Base-by-base conservation (phyloP, 139 green algal species). In the Chlorella sp. region DNA sequence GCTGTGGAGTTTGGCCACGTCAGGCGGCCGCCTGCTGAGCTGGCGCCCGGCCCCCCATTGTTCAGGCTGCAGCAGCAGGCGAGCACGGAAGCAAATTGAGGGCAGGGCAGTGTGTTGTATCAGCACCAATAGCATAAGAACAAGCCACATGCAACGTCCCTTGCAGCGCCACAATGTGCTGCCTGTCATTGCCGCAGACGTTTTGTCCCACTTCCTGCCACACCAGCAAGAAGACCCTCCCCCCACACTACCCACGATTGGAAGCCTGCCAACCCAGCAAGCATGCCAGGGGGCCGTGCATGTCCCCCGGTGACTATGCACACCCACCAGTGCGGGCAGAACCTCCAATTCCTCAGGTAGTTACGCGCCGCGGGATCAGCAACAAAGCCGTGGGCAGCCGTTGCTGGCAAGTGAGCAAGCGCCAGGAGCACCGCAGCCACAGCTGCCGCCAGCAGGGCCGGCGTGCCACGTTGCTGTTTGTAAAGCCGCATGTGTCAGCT, bases 291-390 rank as follows among this genome's bases (percentile, higher is more conserved):
- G 32, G 21, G 32, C 71, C 14, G 71, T 34, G 71, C 71, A 78
- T 57, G 7, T 57, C 9, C 9, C 9, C 48, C 48, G 9, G 48
- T 57, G 48, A 73, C 19, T 7, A 30, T 30, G 66, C 19, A 14
- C 66, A n/a, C 73, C n/a, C 73, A 37, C 28, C 78, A 84, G 83
- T 87, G 83, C 9, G 83, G 83, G 61, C 83, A 87, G 34, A 60
- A 87, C 1, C 36, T n/a, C 83, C 83, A 87, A 36, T 87, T 87
- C 3, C 34, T 34, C 36, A 42, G 1, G 37, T 78, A 87, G 83
- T 87, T 87, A 28, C 83, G 83, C 12, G 83, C 16, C 2, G 61
- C 83, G 2, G 83, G 83, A 7, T 60, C 83, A 30, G 22, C n/a
- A 69, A 87, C 26, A 36, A 79, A 87, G n/a, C 48, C 83, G 37